Conservation (phyloP, 2,329 filamentous ascomycete species). For the Davidsoniella virescens region DNA sequence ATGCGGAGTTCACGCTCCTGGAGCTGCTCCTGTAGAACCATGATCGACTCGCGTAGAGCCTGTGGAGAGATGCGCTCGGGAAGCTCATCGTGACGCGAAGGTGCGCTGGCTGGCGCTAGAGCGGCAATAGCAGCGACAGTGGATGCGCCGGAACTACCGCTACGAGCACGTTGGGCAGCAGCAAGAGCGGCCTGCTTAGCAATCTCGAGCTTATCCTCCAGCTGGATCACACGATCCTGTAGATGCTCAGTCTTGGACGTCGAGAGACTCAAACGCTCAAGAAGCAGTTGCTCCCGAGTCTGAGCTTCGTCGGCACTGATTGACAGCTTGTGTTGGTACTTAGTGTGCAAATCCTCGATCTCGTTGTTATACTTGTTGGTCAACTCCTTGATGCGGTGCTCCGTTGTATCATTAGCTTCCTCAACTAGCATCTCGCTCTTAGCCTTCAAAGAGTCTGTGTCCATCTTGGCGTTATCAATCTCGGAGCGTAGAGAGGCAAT, state of each 20-base stretch:
- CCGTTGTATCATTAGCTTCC: constrained; percentile 56
- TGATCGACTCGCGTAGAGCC: constrained; percentile 85
- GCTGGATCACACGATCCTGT: constrained; percentile 65
- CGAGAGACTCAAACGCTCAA: constrained; percentile 66
- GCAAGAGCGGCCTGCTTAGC: constrained; percentile 75
- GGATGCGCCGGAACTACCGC: constrained; percentile 25
- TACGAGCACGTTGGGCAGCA: constrained; percentile 59
- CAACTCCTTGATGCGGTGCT: constrained; percentile 32
- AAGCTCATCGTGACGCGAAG: constrained; percentile 26
- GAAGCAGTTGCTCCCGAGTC: constrained; percentile 60
- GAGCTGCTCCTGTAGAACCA: constrained; percentile 90
- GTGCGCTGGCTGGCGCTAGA: constrained; percentile 19
- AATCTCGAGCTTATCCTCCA: constrained; percentile 84
- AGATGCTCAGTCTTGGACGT: constrained; percentile 73
- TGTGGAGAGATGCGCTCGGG: constrained; percentile 88
- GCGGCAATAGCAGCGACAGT: constrained; percentile 11
- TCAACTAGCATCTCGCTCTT: constrained; percentile 74
- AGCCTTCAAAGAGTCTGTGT: constrained; percentile 65
- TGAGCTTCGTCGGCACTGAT: constrained; percentile 69
- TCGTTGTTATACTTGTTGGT: constrained; percentile 47
- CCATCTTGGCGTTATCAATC: constrained; percentile 60
- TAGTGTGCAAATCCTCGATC: constrained; percentile 57
- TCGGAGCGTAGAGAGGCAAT: constrained; percentile 55
- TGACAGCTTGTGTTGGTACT: constrained; percentile 57
- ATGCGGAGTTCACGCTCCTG: constrained; percentile 85